These are phyloP conservation scores for Aquilaria sinensis DNA, from an alignment of 345 rosid genomes.

Conservation along the genomic window DNA sequence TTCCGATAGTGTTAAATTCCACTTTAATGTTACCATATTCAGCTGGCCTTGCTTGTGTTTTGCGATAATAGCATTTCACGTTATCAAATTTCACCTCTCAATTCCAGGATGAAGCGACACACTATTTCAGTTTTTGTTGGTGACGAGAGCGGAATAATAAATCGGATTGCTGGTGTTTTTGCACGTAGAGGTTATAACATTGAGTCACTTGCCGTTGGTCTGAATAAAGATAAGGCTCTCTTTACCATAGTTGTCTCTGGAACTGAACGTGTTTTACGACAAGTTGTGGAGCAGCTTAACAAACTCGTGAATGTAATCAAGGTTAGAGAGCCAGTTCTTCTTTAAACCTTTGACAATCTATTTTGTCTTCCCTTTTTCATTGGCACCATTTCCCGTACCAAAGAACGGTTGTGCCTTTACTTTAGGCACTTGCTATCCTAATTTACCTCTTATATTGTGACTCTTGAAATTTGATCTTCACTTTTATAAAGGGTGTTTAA, in stretches of 20 bases:
- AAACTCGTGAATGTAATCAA: slow-evolving; percentile 93
- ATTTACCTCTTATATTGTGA: too few species aligned
- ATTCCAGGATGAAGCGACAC: slow-evolving; percentile 65
- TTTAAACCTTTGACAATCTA: background rate
- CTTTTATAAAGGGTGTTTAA: too few species aligned
- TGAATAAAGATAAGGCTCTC: slow-evolving; percentile 84
- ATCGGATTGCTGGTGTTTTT: slow-evolving; percentile 94
- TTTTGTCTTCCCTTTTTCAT: background rate
- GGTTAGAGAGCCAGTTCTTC: slow-evolving; percentile 28
- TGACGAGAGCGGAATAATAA: slow-evolving; percentile 97
- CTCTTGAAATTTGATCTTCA: too few species aligned
- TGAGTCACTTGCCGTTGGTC: slow-evolving; percentile 97
- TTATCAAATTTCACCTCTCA: slow-evolving; percentile 7
- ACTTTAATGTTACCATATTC: too few species aligned
- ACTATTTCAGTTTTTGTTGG: slow-evolving; percentile 93
- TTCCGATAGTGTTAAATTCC: too few species aligned
- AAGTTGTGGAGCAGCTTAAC: slow-evolving; percentile 89
- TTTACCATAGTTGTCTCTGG: slow-evolving; percentile 93
- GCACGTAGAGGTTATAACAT: slow-evolving; percentile 94
- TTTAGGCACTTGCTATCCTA: too few species aligned
- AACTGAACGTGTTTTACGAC: slow-evolving; percentile 71
- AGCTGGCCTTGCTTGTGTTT: too few species aligned
- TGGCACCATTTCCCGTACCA: too few species aligned
- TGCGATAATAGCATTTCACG: background rate
- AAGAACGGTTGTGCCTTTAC: too few species aligned